These are phyloP conservation scores for Podila epicladia DNA, from an alignment of 192 early-diverging fungal genomes.

Conservation along the genomic window DNA sequence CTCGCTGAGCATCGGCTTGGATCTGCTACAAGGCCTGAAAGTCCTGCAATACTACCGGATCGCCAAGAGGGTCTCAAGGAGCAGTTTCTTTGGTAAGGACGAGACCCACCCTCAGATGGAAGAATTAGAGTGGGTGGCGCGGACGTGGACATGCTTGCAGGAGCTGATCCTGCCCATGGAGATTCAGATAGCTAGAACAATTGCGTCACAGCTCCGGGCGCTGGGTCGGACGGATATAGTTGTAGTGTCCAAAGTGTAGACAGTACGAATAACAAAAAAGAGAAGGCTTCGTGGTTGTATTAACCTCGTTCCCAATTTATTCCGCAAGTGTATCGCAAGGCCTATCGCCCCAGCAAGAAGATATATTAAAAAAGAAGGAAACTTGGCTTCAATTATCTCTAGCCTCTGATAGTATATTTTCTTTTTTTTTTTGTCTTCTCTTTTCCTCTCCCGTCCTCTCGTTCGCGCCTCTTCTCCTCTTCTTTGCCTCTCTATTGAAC, in stretches of 20 bases:
- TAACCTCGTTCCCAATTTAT: no score
- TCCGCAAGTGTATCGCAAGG: no score
- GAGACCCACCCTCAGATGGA: neutral
- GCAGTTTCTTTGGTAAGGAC: neutral
- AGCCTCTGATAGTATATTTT: neutral
- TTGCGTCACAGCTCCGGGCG: no score
- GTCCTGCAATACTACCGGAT: slow-evolving; percentile 6
- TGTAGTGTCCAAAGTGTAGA: no score
- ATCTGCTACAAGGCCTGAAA: neutral
- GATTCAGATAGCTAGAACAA: no score
- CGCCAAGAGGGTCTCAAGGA: neutral
- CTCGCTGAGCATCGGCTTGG: neutral
- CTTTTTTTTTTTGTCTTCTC: neutral
- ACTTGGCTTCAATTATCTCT: neutral
- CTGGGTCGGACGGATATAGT: no score
- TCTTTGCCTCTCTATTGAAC: neutral
- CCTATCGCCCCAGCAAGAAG: neutral
- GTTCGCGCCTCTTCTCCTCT: neutral
- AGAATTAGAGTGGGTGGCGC: slow-evolving; percentile 2
- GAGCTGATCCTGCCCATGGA: neutral
- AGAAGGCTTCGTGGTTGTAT: no score
- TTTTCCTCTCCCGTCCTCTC: neutral
- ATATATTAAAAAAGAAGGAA: neutral
- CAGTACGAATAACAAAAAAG: no score
- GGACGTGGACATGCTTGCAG: slow-evolving; percentile 7